Evolutionary conservation across 106 monocot genomes (phyloP).

Genomic region (Ottelia alismoides): DNA sequence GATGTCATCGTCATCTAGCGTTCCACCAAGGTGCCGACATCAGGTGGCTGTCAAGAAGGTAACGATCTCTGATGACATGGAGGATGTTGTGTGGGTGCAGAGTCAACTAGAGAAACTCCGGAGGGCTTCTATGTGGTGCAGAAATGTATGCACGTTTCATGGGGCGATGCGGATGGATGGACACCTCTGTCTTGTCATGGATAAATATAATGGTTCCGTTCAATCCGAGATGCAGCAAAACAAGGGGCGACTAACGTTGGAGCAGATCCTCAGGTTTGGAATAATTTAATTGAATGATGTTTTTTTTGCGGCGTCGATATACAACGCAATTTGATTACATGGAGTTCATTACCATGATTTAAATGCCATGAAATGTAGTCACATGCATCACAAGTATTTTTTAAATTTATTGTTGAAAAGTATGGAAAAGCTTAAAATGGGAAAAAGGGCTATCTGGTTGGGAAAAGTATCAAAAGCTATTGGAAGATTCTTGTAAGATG

Average conservation of each 20-base stretch:
- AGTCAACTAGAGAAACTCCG: conserved; percentile 52
- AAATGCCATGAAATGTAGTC: too few species aligned
- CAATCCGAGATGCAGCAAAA: conserved; percentile 89
- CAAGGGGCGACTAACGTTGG: conserved; percentile 87
- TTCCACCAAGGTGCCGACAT: conserved; percentile 44
- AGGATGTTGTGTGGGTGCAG: conserved; percentile 53
- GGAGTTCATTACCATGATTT: too few species aligned
- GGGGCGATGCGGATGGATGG: conserved; percentile 53
- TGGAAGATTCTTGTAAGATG: too few species aligned
- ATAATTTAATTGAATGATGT: too few species aligned
- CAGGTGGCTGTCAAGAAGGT: conserved; percentile 78
- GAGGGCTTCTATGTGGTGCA: conserved; percentile 81
- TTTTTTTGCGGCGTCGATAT: too few species aligned
- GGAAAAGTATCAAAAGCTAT: too few species aligned
- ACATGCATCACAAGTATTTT: too few species aligned
- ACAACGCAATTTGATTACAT: too few species aligned
- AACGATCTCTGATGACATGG: conserved; percentile 55
- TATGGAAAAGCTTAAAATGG: too few species aligned
- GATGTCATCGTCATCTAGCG: conserved; percentile 15
- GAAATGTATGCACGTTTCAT: conserved; percentile 88
- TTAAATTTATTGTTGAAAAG: too few species aligned
- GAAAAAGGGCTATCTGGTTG: too few species aligned
- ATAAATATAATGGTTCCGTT: conserved; percentile 64
- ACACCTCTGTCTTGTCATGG: conserved; percentile 88
- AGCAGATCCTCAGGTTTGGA: conserved; percentile 90